Evolutionary conservation across 306 rosid species (phyloP), one percentile per base, ranked within the genome.

Genomic region (Citrullus mucosospermus): DNA sequence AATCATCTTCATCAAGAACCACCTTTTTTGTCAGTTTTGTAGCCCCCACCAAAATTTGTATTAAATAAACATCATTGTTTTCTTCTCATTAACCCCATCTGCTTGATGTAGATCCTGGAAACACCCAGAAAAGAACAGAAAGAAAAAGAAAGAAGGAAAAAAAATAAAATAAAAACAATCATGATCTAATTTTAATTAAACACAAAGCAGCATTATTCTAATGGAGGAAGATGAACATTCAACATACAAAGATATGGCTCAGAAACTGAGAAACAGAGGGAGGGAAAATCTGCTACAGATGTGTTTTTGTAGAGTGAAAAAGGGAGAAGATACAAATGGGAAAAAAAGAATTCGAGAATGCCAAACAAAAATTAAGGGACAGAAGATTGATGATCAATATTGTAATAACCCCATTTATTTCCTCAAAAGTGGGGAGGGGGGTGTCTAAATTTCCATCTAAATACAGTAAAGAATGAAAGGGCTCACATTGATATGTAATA

Each of bases 401-500:
- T 65, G 62, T 32, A 13, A 20, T 76, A 78, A 84, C 93, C 89
- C 96, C 89, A 76, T 84, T 90, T 91, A 90, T 93, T 91, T 81
- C 75, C 75, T 74, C 60, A 75, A 53, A 32, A 51, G 13, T 38
- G 59, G 84, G 77, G 34, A 81, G 90, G 78, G 77, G 71, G 32
- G 55, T 69, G 54, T 68, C 80, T 78, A 79, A 85, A 83, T 87
- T 86, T 85, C n/a, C 61, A 88, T 89, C 92, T 89, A 90, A 87
- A 85, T 92, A 94, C 97, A 94, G 84, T 81, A 92, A 93, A 89
- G 90, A 94, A 90, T 91, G 85, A 76, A 85, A 72, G 79, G 83
- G 59, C 59, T 54, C 73, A 36, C 87, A 80, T 78, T 81, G 15
- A 84, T 68, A 83, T 67, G 43, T 68, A 14, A 69, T n/a, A 69